These are phyloP conservation scores for Cladosporium austrohemisphaericum DNA, from an alignment of 2,329 filamentous ascomycete genomes.

Conservation along the genomic window DNA sequence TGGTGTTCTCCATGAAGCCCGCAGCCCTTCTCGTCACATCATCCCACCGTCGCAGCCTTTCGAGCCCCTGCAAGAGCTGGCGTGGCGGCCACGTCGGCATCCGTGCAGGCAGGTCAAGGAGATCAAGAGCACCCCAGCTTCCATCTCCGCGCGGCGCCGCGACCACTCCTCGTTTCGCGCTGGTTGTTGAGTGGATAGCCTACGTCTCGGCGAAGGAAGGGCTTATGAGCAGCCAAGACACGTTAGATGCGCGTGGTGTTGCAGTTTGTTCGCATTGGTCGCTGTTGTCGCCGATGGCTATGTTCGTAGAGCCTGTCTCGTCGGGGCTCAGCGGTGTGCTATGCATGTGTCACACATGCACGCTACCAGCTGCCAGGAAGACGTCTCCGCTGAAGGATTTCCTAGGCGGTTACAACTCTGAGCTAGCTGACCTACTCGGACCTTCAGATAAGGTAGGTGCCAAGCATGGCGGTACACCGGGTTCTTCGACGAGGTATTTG, in stretches of 20 bases:
- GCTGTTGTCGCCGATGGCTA: background rate
- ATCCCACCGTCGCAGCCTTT: background rate
- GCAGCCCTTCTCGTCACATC: background rate
- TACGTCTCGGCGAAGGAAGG: constrained; percentile 3
- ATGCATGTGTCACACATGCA: too few species aligned
- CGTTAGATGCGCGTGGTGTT: background rate
- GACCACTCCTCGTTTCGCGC: background rate
- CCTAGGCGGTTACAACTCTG: background rate
- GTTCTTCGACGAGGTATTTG: background rate
- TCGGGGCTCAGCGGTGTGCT: too few species aligned
- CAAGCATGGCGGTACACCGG: constrained; percentile 3
- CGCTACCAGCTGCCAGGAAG: too few species aligned
- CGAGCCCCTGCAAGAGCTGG: background rate
- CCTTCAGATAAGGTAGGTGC: constrained; percentile 1
- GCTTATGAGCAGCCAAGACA: background rate
- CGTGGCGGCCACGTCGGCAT: background rate
- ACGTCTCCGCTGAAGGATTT: background rate
- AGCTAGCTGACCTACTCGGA: background rate
- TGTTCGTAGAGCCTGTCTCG: too few species aligned
- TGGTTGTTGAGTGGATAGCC: background rate
- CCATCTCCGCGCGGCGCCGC: constrained; percentile 1
- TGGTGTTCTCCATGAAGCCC: too few species aligned
- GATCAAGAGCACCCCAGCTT: background rate
- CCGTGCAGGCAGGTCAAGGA: constrained; percentile 4
- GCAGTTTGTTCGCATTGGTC: background rate